Evolutionary conservation across 768 basidiomycete genomes (phyloP), one percentile per base, ranked within the genome.

Genomic region (Grammothele lineata): DNA sequence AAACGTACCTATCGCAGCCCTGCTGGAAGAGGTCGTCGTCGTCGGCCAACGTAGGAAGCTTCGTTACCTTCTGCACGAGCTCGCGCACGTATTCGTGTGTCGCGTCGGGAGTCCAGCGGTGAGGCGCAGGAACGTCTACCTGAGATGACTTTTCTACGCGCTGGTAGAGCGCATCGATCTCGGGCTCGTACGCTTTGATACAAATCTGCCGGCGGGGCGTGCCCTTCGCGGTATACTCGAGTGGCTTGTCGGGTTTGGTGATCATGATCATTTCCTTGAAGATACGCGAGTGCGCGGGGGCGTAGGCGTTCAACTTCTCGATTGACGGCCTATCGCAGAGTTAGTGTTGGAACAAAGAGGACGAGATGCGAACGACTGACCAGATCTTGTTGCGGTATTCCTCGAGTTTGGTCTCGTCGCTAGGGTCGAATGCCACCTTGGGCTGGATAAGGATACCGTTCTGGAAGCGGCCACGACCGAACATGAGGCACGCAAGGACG

Each of bases 231-330:
- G 69, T 67, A 36, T 62, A 62, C 23, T 55, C 38, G 43, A 70
- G 57, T 0, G 69, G 66, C 43, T 66, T 68, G 11, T 36, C 23
- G 3, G 66, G 62, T 7, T 40, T 41, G 1, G 65, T 55, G 15
- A 69, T 58, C 1, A 67, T 44, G 37, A 70, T 65, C 65, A 72
- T 72, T 67, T 76, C 73, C 52, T 75, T 75, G 60, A 74, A 74
- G 10, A 77, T 54, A 22, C 72, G 55, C 6, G 72, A 74, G 52
- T 76, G 73, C 19, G 64, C 57, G 5, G 76, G 75, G 0, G 74
- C 72, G 36, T 58, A 66, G 12, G 53, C 56, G 47, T 76, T 77
- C 48, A 68, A 60, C 39, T 63, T 48, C 53, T 73, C 66, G 4
- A 32, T 32, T 15, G 30, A 32, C 8, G 30, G 30, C 30, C 30